Evolutionary conservation across 1,139 yeast species (phyloP).

Genomic region (Candida neerlandica): DNA sequence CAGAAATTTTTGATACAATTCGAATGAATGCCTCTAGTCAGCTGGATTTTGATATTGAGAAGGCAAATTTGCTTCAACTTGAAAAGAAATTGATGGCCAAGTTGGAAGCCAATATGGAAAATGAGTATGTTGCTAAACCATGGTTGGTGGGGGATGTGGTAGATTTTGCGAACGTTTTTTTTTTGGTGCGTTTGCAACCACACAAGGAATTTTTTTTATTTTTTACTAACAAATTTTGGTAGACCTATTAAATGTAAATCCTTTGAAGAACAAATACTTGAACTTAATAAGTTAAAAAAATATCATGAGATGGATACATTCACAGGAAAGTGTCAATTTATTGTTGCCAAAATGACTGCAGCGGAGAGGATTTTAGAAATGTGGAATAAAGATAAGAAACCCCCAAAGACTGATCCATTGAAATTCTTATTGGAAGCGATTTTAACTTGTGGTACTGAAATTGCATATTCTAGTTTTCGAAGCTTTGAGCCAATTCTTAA

Average conservation of each 20-base stretch:
- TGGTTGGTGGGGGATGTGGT: too few species aligned
- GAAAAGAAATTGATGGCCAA: constrained; percentile 5
- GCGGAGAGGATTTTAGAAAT: constrained; percentile 10
- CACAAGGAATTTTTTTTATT: background rate
- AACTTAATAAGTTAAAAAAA: constrained; percentile 10
- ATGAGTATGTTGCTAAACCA: constrained; percentile 7
- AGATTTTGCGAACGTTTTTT: background rate
- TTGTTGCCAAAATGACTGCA: constrained; percentile 10
- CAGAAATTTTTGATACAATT: constrained; percentile 15
- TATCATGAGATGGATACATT: constrained; percentile 11
- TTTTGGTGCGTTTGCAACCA: background rate
- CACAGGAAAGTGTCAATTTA: constrained; percentile 15
- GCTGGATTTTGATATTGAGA: constrained; percentile 10
- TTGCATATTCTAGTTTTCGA: constrained; percentile 12
- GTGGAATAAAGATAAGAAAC: constrained; percentile 13
- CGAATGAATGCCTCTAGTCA: constrained; percentile 6
- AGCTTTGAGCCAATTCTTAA: constrained; percentile 14
- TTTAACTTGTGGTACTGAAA: constrained; percentile 14
- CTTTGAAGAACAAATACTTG: constrained; percentile 14
- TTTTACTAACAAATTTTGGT: constrained; percentile 4
- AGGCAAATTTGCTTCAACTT: constrained; percentile 4
- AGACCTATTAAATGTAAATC: constrained; percentile 11
- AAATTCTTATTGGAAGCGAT: constrained; percentile 14
- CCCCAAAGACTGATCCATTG: constrained; percentile 11
- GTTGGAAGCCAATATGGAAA: constrained; percentile 7